Evolutionary conservation across 2,329 filamentous ascomycete species (phyloP).

Genomic region (Elsinoe batatas): DNA sequence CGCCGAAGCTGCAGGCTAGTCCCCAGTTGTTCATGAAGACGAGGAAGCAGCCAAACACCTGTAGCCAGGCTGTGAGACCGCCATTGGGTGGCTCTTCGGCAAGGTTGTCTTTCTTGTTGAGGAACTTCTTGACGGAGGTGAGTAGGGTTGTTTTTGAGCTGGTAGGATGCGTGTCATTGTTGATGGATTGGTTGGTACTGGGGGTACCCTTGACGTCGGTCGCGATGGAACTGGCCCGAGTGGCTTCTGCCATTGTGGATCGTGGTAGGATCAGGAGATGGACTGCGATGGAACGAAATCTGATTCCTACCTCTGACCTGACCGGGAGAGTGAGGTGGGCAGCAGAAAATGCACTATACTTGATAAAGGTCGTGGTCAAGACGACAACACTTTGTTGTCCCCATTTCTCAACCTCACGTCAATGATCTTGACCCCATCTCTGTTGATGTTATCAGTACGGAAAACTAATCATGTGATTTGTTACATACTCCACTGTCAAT

Average conservation of each 20-base stretch:
- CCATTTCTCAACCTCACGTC: too few relatives aligned
- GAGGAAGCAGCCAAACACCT: constrained; percentile 36
- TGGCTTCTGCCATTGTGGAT: not conserved
- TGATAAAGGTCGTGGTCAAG: not conserved
- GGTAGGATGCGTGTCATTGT: not conserved
- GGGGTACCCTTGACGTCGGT: not conserved
- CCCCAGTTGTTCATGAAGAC: constrained; percentile 28
- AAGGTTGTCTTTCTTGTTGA: constrained; percentile 10
- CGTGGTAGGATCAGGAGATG: not conserved
- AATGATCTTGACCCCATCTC: not conserved
- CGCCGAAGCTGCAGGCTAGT: constrained; percentile 24
- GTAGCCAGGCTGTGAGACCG: constrained; percentile 33
- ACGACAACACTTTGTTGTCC: not conserved
- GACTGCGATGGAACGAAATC: not conserved
- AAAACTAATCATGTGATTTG: not conserved
- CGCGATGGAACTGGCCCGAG: not conserved
- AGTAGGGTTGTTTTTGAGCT: not conserved
- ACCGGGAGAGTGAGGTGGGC: not conserved
- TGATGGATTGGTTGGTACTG: not conserved
- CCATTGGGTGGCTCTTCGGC: constrained; percentile 27
- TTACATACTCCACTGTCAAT: not conserved
- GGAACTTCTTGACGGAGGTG: not conserved
- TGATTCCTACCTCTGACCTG: not conserved
- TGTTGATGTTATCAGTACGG: not conserved
- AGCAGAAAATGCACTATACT: not conserved